phyloP scores from a whole-genome alignment of 345 rosid species.

The Melastoma malabathricum region DNA sequence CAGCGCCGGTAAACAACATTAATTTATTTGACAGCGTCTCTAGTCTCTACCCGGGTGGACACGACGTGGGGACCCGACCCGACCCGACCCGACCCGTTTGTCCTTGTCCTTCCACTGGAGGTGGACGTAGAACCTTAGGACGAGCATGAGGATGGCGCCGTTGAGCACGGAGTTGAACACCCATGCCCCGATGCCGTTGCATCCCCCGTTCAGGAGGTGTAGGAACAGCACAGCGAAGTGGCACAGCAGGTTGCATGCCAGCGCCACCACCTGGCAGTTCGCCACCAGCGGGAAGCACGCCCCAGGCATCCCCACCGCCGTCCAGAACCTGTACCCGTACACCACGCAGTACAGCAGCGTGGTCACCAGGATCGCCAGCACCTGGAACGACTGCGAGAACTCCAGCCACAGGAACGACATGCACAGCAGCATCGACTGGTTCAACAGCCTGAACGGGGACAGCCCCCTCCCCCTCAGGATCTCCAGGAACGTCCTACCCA shows the following conservation, averaged over 20 bases:
- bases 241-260: slow-evolving; percentile 56
- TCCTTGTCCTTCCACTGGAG: slow-evolving; percentile 15
- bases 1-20: too few species aligned
- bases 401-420: slow-evolving; percentile 92
- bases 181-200: slow-evolving; percentile 93
- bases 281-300: slow-evolving; percentile 62
- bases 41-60: too few species aligned
- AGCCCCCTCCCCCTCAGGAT: slow-evolving; percentile 38
- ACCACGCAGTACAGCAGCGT: slow-evolving; percentile 57
- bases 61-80: not conserved
- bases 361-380: slow-evolving; percentile 50
- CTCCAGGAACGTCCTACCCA: slow-evolving; percentile 54
- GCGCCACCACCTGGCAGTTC: slow-evolving; percentile 44
- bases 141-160: slow-evolving; percentile 38
- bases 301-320: slow-evolving; percentile 58
- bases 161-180: slow-evolving; percentile 62
- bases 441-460: slow-evolving; percentile 44
- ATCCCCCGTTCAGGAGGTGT: slow-evolving; percentile 76
- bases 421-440: slow-evolving; percentile 53
- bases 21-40: too few species aligned
- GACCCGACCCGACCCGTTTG: slow-evolving; percentile 4
- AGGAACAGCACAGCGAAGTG: slow-evolving; percentile 64
- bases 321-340: slow-evolving; percentile 95
- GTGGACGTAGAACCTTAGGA: slow-evolving; percentile 53
- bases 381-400: slow-evolving; percentile 81